These are phyloP conservation scores for Blastobotrys muscicola DNA, from an alignment of 805 yeast genomes.

Conservation along the genomic window DNA sequence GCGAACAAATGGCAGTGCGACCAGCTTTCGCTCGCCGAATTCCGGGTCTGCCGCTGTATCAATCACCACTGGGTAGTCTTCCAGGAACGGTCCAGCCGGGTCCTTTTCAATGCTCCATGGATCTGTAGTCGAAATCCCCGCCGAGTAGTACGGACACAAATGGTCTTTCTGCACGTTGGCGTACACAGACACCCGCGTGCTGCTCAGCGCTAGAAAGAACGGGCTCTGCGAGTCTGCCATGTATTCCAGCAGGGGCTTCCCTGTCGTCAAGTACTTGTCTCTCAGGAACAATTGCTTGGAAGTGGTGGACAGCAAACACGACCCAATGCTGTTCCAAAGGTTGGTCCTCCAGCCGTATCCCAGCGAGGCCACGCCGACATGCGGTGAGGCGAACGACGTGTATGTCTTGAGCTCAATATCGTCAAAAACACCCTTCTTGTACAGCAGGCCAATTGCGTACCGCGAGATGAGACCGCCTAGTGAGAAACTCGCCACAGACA, in stretches of 20 bases:
- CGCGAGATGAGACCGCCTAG: slow-evolving; percentile 81
- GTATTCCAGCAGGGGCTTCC: slow-evolving; percentile 47
- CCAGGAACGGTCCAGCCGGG: slow-evolving; percentile 28
- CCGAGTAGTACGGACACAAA: slow-evolving; percentile 75
- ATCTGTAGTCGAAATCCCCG: slow-evolving; percentile 45
- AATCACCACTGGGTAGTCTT: slow-evolving; percentile 39
- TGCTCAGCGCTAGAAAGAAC: slow-evolving; percentile 46
- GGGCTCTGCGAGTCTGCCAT: slow-evolving; percentile 58
- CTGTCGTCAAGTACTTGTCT: slow-evolving; percentile 14
- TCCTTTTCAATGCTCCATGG: slow-evolving; percentile 6
- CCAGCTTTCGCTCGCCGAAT: background rate
- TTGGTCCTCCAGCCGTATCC: slow-evolving; percentile 41
- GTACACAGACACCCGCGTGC: slow-evolving; percentile 50
- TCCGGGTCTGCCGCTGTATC: slow-evolving; percentile 6
- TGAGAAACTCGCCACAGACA: slow-evolving; percentile 81
- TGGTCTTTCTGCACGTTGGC: slow-evolving; percentile 75
- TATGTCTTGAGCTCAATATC: slow-evolving; percentile 47
- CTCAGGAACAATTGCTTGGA: slow-evolving; percentile 64
- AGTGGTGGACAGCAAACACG: slow-evolving; percentile 56
- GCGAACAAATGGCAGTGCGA: background rate
- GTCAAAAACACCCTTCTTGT: slow-evolving; percentile 44
- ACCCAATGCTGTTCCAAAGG: slow-evolving; percentile 54
- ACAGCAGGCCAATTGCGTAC: slow-evolving; percentile 66
- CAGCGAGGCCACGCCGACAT: slow-evolving; percentile 54
- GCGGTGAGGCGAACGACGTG: slow-evolving; percentile 60